Base-by-base conservation (phyloP, 495 filamentous ascomycete genomes). In the Hyaloscypha hepaticicola region DNA sequence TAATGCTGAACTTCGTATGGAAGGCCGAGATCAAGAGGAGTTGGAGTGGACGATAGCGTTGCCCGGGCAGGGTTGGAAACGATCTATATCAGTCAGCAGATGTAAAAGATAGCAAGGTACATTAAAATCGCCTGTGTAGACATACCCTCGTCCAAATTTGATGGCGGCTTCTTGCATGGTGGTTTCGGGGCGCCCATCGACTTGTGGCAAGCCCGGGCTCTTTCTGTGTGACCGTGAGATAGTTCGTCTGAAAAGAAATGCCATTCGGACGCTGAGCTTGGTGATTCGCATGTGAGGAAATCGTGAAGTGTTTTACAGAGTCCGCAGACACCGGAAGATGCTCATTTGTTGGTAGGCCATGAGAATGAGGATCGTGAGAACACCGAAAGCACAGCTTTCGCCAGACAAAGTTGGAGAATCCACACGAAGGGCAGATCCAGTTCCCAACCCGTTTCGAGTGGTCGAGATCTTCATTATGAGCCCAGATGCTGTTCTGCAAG, bases 401-500 rank as follows among this genome's bases (percentile, higher is more conserved):
- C 21, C 60, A 62, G 26, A 28, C 26, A 26, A 64, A 69, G 41
- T 69, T 87, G 55, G 82, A 84, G 74, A 85, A 84, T n/a, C 81
- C 81, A 48, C 84, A 72, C 4, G 61, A 53, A 19, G 29, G n/a
- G 41, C 69, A 72, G 24, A 31, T 53, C 63, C 69, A 69, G 38
- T 69, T 64, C 48, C 55, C 62, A 53, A 11, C 22, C 6, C 22
- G 19, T 19, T 16, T 50, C 6, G n/a, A 50, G 7, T 8, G n/a
- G 22, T 50, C 48, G 9, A 8, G 11, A n/a, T 16, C 48, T 50
- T 24, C 8, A 45, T 8, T 8, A 9, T 19, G 50, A 26, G 50
- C 50, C 50, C 50, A 53, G 9, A 25, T 53, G 22, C 50, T 53
- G 22, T 53, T 53, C 22, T 53, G 22, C 21, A 53, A 27, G 19